Base-by-base conservation (phyloP, 179 eudicot species). In the Camellia oleifera region DNA sequence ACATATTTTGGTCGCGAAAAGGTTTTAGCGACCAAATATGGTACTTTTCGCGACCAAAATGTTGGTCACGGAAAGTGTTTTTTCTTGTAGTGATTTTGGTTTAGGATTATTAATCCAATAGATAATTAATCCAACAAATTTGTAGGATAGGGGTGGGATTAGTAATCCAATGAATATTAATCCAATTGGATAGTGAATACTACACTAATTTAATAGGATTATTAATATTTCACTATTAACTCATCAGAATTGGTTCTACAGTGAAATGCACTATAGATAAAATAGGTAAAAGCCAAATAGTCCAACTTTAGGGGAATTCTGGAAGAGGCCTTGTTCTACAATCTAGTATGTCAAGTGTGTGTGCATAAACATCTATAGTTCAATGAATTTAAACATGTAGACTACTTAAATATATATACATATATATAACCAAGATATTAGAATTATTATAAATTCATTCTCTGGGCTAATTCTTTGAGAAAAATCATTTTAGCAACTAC, bases 291-390 rank as follows among this genome's bases (percentile, higher is more conserved):
- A 70, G 18, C 7, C 20, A 9, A n/a, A 71, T 3, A 71, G 18
- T 71, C 56, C 17, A 48, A 50, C 58, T 71, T 50, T 40, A 18
- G 75, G 40, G 40, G 20, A 40, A 71, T 71, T 71, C 75, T 46
- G 15, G 9, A 71, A 71, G 4, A 70, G 4, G 57, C 74, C 54
- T 15, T 46, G 17, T n/a, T 71, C 26, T 45, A 69, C 45, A 5
- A 69, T 18, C 15, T 45, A n/a, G 53, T 5, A 44, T 44, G 52
- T 68, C 48, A 68, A 44, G 72, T 5, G 52, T 44, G n/a, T 44
- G 12, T 45, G 74, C 75, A 46, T 23, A 50, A 3, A 48, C 23
- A 14, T 0, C 61, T 57, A 10, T 3, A 0, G 58, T 48, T 50
- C 40, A 48, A 10, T 48, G 32, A 71, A 50, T 14, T 18, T 50